Conservation (phyloP, 805 yeast species). For the Saccharomycopsis sp. region DNA sequence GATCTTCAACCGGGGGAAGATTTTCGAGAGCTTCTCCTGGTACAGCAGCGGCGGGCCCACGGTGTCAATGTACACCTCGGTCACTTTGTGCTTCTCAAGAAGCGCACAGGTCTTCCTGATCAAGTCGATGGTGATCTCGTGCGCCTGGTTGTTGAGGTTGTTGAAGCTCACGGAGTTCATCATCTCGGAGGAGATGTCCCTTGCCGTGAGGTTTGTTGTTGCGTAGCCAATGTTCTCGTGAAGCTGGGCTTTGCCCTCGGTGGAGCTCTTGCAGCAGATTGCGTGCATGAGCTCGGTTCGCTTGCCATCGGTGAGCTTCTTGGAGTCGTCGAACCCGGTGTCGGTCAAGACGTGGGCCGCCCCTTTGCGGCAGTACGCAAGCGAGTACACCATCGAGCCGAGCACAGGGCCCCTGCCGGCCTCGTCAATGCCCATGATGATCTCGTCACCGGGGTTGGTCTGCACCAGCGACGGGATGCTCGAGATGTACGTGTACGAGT, state of each 20-base stretch:
- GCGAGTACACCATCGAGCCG: constrained; percentile 96
- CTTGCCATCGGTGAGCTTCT: constrained; percentile 64
- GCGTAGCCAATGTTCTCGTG: constrained; percentile 73
- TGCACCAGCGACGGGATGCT: constrained; percentile 10
- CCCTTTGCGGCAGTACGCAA: constrained; percentile 60
- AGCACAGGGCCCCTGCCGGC: constrained; percentile 98
- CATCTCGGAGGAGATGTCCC: constrained; percentile 87
- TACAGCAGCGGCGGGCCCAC: constrained; percentile 92
- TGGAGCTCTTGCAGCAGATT: constrained; percentile 41
- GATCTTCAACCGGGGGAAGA: constrained; percentile 63
- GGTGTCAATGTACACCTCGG: constrained; percentile 82
- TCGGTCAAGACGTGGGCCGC: constrained; percentile 38
- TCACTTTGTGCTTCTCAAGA: constrained; percentile 31
- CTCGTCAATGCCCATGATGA: constrained; percentile 84
- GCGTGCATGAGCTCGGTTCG: constrained; percentile 53
- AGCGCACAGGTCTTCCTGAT: constrained; percentile 51
- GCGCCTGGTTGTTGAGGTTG: constrained; percentile 84
- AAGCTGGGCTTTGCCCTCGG: constrained; percentile 26
- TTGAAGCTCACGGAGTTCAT: constrained; percentile 42
- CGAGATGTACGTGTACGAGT: constrained; percentile 19
- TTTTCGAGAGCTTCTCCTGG: constrained; percentile 57
- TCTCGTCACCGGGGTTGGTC: background rate
- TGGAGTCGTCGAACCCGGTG: constrained; percentile 90
- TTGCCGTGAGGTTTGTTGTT: constrained; percentile 73
- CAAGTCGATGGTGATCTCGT: constrained; percentile 79